Evolutionary conservation across 139 green algal species (phyloP), one percentile per base, ranked within the genome.

Genomic region (Asterochloris erici): DNA sequence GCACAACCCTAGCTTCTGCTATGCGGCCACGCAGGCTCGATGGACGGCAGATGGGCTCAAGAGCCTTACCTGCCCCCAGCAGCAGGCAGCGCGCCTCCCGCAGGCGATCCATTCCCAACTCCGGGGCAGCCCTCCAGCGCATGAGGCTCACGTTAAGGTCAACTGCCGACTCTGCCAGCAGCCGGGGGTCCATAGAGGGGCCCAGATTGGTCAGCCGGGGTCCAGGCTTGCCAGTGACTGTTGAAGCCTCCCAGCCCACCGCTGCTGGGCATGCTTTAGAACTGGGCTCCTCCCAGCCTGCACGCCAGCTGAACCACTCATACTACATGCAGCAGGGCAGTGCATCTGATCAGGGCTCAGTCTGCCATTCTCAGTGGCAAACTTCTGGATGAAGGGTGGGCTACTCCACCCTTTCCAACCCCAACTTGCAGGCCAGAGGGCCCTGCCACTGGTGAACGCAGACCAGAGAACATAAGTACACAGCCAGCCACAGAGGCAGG

Each of bases 101-200:
- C 10, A 99, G 73, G n/a, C 70, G 23, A 0, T 84, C 82, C 0
- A 93, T 86, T 81, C 98, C 89, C 15, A 99, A 87, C 1, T 82
- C 74, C 0, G 95, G 95, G 26, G 91, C 91, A 14, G 96, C 92
- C 12, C 97, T 89, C 97, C 97, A 99, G 29, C 92, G 88, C 97
- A 99, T 99, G 17, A 99, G 92, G 14, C 92, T 90, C 76, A 99
- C 88, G 91, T 99, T 99, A 19, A 99, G 92, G 75, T 97, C 89
- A 38, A 98, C 92, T 17, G 94, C 94, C 9, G 83, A 82, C 62
- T 88, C 82, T 13, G 94, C 92, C 73, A 95, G 84, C 54, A 81
- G 76, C 27, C 73, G 70, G 0, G 95, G 93, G 84, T 98, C 94
- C 88, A 99, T 92, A 0, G 88, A 66, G 1, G 88, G 63, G 4